These are phyloP conservation scores for Pythium rhizo-oryzae DNA, from an alignment of 352 stramenopile species.

Conservation along the genomic window DNA sequence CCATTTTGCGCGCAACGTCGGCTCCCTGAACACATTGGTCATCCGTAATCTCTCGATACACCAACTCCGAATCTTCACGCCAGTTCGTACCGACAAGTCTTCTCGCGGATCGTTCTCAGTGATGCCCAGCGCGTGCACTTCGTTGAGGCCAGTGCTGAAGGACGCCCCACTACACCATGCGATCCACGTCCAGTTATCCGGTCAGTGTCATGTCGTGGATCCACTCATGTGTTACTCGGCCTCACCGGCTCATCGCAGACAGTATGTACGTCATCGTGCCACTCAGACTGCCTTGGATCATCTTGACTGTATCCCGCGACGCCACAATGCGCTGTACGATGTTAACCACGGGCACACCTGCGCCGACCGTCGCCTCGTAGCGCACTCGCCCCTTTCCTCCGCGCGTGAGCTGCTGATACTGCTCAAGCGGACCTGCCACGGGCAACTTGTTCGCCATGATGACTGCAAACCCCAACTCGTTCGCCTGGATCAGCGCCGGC, in stretches of 20 bases:
- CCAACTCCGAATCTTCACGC: conserved; percentile 2
- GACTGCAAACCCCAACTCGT: conserved; percentile 36
- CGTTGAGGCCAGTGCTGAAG: conserved; percentile 48
- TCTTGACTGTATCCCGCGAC: conserved; percentile 47
- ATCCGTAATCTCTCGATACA: no score
- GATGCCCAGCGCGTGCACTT: conserved; percentile 56
- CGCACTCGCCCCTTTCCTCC: conserved; percentile 28
- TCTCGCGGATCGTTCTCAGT: conserved; percentile 72
- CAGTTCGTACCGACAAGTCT: conserved; percentile 44
- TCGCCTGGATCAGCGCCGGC: conserved; percentile 23
- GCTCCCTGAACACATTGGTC: conserved; percentile 35
- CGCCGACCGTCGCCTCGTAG: conserved; percentile 65
- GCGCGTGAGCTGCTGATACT: conserved; percentile 41
- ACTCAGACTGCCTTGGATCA: conserved; percentile 57
- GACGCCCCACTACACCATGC: conserved; percentile 22
- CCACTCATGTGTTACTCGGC: neutral
- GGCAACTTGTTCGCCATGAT: conserved; percentile 61
- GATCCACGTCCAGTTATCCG: neutral
- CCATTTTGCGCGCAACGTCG: conserved; percentile 69
- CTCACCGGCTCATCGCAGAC: conserved; percentile 34
- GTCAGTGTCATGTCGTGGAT: neutral
- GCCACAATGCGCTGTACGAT: conserved; percentile 53
- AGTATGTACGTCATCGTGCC: conserved; percentile 73
- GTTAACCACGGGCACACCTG: conserved; percentile 59
- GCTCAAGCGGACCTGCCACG: conserved; percentile 32